Conservation (phyloP, 768 basidiomycete genomes). For the Filobasidium floriforme region DNA sequence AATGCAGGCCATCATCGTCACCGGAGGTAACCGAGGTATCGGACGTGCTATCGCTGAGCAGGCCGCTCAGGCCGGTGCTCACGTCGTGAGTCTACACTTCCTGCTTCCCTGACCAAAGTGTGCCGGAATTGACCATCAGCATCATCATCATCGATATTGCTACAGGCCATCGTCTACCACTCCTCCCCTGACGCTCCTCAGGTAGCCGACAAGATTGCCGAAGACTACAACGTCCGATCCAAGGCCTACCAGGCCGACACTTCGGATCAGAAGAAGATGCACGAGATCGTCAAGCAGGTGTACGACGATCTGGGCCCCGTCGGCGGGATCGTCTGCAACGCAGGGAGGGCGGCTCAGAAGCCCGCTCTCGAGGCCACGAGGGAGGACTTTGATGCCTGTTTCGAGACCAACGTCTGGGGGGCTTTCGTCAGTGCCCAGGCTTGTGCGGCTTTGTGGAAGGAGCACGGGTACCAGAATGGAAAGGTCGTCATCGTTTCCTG, state of each 20-base stretch:
- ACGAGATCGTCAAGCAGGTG: slow-evolving; percentile 29
- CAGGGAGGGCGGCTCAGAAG: slow-evolving; percentile 27
- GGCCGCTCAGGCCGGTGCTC: slow-evolving; percentile 54
- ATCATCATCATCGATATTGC: background rate
- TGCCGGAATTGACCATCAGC: background rate
- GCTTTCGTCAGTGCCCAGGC: slow-evolving; percentile 35
- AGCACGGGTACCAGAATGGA: slow-evolving; percentile 39
- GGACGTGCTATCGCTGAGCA: slow-evolving; percentile 55
- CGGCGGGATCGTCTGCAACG: slow-evolving; percentile 39
- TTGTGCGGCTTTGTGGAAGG: slow-evolving; percentile 36
- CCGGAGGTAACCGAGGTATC: slow-evolving; percentile 52
- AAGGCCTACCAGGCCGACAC: slow-evolving; percentile 41
- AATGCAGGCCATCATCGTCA: slow-evolving; percentile 23
- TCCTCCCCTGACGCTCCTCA: slow-evolving; percentile 32
- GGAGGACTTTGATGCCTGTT: slow-evolving; percentile 33
- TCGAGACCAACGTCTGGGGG: slow-evolving; percentile 39
- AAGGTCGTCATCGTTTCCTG: slow-evolving; percentile 39
- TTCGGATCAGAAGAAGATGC: slow-evolving; percentile 30
- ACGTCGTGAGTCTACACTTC: slow-evolving; percentile 48
- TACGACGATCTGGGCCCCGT: slow-evolving; percentile 39
- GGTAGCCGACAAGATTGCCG: slow-evolving; percentile 33
- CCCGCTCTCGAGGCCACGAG: slow-evolving; percentile 37
- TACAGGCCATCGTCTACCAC: slow-evolving; percentile 34
- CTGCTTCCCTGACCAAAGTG: background rate
- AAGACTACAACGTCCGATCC: slow-evolving; percentile 34